These are phyloP conservation scores for Penicillium sp. DNA, from an alignment of 2,329 filamentous ascomycete species.

Conservation along the genomic window DNA sequence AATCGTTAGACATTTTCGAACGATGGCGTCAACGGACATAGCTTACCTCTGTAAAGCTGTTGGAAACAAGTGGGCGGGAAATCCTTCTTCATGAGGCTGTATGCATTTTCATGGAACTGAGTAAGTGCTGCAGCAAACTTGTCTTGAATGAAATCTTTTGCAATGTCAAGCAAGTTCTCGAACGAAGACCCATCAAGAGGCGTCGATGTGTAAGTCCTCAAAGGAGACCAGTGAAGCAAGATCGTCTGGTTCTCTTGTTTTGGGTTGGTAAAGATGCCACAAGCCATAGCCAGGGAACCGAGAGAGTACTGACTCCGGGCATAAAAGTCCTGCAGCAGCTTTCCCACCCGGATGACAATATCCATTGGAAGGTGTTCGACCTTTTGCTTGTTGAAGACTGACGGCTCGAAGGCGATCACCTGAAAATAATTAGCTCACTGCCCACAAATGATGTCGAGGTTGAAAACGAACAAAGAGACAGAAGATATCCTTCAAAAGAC, in stretches of 20 bases:
- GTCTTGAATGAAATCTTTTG: slow-evolving; percentile 2
- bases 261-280: slow-evolving; percentile 9
- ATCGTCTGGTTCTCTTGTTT: neutral
- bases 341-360: slow-evolving; percentile 1
- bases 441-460: neutral
- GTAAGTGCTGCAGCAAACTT: neutral
- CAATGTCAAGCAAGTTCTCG: neutral
- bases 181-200: neutral
- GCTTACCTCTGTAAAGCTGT: slow-evolving; percentile 2
- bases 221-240: slow-evolving; percentile 11
- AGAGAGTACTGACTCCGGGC: neutral
- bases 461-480: slow-evolving; percentile 8
- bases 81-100: neutral
- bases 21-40: neutral
- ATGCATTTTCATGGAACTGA: neutral
- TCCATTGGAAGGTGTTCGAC: slow-evolving; percentile 2
- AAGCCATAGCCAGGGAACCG: neutral
- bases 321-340: slow-evolving; percentile 1
- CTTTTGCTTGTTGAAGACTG: neutral
- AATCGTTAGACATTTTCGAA: neutral
- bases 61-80: slow-evolving; percentile 3
- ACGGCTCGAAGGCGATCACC: slow-evolving; percentile 6
- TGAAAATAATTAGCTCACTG: neutral
- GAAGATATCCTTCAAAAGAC: slow-evolving; percentile 4
- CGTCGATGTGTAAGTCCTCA: neutral